Evolutionary conservation across 2,329 filamentous ascomycete species (phyloP).

Genomic region (Penicillium hordei): DNA sequence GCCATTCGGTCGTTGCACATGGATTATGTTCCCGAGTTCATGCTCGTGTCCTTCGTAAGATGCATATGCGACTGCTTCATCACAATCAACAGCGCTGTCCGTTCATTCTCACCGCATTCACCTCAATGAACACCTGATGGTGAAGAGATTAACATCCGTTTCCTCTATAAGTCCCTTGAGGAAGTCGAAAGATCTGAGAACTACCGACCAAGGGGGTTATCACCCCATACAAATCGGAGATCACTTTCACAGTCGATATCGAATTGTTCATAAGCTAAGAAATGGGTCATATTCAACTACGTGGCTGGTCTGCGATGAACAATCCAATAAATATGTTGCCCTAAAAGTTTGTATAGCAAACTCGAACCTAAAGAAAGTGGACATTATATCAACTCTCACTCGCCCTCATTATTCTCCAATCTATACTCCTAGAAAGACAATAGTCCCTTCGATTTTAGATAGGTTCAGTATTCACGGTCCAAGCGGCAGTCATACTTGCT

Average conservation of each 20-base stretch:
- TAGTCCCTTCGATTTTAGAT: not conserved
- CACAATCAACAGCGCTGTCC: constrained; percentile 7
- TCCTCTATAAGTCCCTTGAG: constrained; percentile 21
- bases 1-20: constrained; percentile 5
- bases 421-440: not conserved
- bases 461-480: not conserved
- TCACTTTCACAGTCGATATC: constrained; percentile 32
- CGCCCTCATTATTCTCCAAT: not conserved
- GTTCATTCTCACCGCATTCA: constrained; percentile 14
- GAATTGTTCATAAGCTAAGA: constrained; percentile 43
- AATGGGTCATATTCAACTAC: constrained; percentile 39
- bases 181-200: constrained; percentile 22
- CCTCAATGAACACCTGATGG: constrained; percentile 11
- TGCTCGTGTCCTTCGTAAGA: constrained; percentile 9
- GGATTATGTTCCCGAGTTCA: constrained; percentile 1
- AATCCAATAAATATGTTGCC: constrained; percentile 14
- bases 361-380: not conserved
- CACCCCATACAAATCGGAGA: constrained; percentile 32
- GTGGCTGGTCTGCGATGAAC: constrained; percentile 29
- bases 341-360: not conserved
- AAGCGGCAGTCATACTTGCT: constrained; percentile 26
- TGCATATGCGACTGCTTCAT: constrained; percentile 8
- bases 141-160: not conserved
- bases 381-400: constrained; percentile 25
- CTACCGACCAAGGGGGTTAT: constrained; percentile 30